phyloP scores from a whole-genome alignment of 345 rosid genomes.

The Schrenkiella parvula region DNA sequence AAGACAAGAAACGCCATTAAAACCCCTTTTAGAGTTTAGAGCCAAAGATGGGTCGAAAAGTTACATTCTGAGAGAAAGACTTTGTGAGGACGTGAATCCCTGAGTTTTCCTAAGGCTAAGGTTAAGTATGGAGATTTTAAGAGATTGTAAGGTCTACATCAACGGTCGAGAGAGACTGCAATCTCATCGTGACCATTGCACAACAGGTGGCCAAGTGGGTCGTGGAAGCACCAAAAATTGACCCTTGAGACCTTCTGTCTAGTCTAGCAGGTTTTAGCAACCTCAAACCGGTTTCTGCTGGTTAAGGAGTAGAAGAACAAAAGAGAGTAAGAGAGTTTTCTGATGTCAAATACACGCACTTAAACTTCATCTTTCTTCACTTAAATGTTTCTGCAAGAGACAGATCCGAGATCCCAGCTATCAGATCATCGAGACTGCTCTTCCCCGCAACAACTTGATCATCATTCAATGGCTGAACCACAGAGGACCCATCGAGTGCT shows the following conservation, averaged over 20 bases:
- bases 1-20: not conserved
- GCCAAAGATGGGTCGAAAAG: not conserved
- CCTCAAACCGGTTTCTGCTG: not conserved
- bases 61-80: not conserved
- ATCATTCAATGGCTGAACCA: constrained; percentile 10
- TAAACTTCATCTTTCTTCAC: constrained; percentile 4
- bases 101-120: constrained; percentile 24
- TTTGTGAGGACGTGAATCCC: constrained; percentile 13
- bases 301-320: not conserved
- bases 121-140: constrained; percentile 14
- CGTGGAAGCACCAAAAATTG: not conserved
- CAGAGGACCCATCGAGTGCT: constrained; percentile 38
- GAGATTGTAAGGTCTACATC: constrained; percentile 5
- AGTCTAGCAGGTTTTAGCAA: not conserved
- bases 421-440: constrained; percentile 39
- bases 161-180: constrained; percentile 17
- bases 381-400: constrained; percentile 36
- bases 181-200: constrained; percentile 17
- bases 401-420: constrained; percentile 51
- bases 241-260: not conserved
- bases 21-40: not conserved
- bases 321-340: not conserved
- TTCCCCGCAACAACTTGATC: constrained; percentile 31
- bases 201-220: constrained; percentile 23
- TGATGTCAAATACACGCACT: not conserved